A percentile compares a stretch with the other conserved stretches of the same genome.
phyloP scores from a whole-genome alignment of 306 rosid genomes.

The Vachellia pachyceras region DNA sequence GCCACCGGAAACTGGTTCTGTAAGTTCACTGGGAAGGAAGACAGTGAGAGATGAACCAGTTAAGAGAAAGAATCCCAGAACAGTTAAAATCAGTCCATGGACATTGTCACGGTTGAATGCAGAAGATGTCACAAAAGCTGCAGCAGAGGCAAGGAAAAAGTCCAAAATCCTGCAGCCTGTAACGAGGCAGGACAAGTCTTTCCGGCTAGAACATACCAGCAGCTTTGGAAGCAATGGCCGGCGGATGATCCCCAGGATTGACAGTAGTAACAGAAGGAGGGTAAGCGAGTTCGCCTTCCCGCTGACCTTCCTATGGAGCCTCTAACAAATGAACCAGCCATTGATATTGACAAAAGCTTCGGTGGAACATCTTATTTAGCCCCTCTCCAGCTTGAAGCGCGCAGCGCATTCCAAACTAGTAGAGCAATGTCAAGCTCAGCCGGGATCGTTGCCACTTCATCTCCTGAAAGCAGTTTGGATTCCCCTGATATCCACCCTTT shows the following conservation, averaged over 20 bases:
- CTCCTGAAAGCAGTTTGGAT: constrained; percentile 92
- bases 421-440: constrained; percentile 65
- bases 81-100: constrained; percentile 96
- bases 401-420: constrained; percentile 76
- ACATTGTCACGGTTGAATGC: constrained; percentile 85
- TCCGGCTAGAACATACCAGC: constrained; percentile 54
- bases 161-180: constrained; percentile 93
- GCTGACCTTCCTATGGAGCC: constrained; percentile 70
- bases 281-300: constrained; percentile 73
- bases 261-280: constrained; percentile 65
- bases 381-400: constrained; percentile 83
- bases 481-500: constrained; percentile 93
- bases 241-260: constrained; percentile 61
- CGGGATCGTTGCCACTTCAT: constrained; percentile 60
- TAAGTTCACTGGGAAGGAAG: constrained; percentile 77
- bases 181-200: constrained; percentile 52
- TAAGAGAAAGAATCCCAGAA: constrained; percentile 73
- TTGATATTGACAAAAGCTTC: constrained; percentile 53
- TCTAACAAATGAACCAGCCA: constrained; percentile 51
- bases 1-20: constrained; percentile 89
- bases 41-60: constrained; percentile 54
- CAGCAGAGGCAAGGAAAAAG: constrained; percentile 91
- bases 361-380: constrained; percentile 63
- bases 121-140: constrained; percentile 90
- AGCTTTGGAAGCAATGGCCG: constrained; percentile 72